Conservation (phyloP, 2,329 filamentous ascomycete species). For the Calycina herbarum region DNA sequence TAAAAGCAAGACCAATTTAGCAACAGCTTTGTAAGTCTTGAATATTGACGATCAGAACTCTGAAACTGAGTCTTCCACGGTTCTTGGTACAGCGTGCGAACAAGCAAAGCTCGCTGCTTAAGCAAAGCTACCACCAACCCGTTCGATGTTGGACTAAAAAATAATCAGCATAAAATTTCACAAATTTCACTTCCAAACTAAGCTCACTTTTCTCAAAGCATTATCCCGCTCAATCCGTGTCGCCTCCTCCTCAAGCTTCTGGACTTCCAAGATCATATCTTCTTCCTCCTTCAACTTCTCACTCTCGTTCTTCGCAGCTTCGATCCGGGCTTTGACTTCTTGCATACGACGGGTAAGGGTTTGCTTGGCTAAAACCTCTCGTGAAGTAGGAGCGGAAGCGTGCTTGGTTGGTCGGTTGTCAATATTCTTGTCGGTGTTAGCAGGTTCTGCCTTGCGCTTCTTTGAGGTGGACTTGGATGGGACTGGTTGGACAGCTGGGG, state of each 20-base stretch:
- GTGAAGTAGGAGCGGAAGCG: not conserved
- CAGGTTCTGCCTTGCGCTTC: slow-evolving; percentile 17
- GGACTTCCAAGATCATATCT: slow-evolving; percentile 5
- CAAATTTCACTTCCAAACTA: not conserved
- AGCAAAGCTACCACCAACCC: no score
- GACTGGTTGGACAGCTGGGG: not conserved
- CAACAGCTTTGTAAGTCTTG: no score
- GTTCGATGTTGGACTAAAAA: no score
- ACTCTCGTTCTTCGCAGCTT: not conserved
- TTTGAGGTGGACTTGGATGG: not conserved
- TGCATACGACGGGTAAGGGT: not conserved
- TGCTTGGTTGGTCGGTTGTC: not conserved
- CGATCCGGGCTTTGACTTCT: slow-evolving; percentile 7
- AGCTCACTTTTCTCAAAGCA: not conserved
- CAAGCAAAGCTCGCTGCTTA: no score
- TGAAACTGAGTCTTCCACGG: no score
- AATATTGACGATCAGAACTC: no score
- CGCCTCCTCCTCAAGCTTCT: slow-evolving; percentile 10
- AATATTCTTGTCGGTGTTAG: not conserved
- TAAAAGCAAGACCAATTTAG: no score
- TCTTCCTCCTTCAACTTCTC: slow-evolving; percentile 15
- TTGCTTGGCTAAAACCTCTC: not conserved
- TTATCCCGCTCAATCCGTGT: slow-evolving; percentile 8
- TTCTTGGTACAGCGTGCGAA: no score
- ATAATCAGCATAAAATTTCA: no score